Conservation (phyloP, 257 asterid species). For the Scutellaria baicalensis region DNA sequence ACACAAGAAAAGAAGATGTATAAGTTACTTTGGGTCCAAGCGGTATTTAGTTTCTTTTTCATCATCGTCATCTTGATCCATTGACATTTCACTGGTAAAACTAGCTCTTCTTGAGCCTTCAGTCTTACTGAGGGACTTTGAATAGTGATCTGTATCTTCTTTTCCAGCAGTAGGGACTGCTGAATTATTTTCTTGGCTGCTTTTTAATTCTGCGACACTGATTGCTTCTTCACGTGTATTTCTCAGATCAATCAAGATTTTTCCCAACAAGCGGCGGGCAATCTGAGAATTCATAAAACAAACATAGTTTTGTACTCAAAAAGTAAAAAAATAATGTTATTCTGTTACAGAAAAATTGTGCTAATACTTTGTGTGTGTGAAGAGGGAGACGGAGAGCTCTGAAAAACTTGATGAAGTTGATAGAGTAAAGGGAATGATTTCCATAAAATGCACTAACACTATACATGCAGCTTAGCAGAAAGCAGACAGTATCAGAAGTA, state of each 20-base stretch:
- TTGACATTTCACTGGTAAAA: conserved; percentile 73
- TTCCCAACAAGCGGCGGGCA: conserved; percentile 97
- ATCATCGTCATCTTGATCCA: conserved; percentile 94
- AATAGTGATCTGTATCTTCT: conserved; percentile 56
- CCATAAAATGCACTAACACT: no score
- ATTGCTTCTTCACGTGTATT: conserved; percentile 96
- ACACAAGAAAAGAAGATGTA: not conserved
- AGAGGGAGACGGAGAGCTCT: not conserved
- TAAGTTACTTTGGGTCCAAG: conserved; percentile 78
- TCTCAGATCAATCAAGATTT: conserved; percentile 81
- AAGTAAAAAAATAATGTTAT: not conserved
- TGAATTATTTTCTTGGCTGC: conserved; percentile 49
- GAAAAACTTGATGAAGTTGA: not conserved
- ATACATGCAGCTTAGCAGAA: no score
- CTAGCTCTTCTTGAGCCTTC: conserved; percentile 77
- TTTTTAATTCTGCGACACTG: conserved; percentile 85
- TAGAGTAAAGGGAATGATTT: no score
- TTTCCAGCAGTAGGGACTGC: conserved; percentile 29
- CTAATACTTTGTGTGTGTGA: not conserved
- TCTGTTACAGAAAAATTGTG: not conserved
- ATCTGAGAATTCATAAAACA: conserved; percentile 46
- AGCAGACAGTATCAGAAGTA: not conserved
- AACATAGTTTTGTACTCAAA: not conserved
- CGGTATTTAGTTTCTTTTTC: conserved; percentile 95
- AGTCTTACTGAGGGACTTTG: conserved; percentile 41